Conservation (phyloP, 2,329 filamentous ascomycete species). For the Purpureocillium takamizusanense region DNA sequence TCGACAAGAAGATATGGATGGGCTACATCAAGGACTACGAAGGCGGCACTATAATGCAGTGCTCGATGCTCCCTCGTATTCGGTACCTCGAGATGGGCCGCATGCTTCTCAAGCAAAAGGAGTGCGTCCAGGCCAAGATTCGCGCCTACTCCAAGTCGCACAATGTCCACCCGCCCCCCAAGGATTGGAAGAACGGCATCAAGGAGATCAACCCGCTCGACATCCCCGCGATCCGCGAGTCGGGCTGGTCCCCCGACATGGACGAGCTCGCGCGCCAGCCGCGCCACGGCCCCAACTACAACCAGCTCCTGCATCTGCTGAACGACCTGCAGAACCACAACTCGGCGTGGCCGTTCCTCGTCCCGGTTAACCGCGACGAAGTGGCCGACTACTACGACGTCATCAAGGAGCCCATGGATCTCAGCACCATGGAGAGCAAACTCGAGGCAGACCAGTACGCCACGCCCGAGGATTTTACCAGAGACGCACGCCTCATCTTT, state of each 20-base stretch:
- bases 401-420: slow-evolving; percentile 96
- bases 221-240: slow-evolving; percentile 81
- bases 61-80: slow-evolving; percentile 89
- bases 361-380: slow-evolving; percentile 90
- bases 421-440: slow-evolving; percentile 91
- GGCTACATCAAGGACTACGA: slow-evolving; percentile 99
- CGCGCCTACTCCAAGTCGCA: slow-evolving; percentile 84
- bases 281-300: slow-evolving; percentile 93
- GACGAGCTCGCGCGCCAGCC: slow-evolving; percentile 92
- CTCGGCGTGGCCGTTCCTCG: slow-evolving; percentile 88
- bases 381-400: slow-evolving; percentile 99
- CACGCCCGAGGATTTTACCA: slow-evolving; percentile 85
- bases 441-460: slow-evolving; percentile 89
- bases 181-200: slow-evolving; percentile 72
- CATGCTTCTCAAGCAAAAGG: slow-evolving; percentile 96
- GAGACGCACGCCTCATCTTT: slow-evolving; percentile 81
- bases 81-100: slow-evolving; percentile 87
- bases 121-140: slow-evolving; percentile 90
- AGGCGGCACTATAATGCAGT: slow-evolving; percentile 98
- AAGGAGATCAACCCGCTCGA: slow-evolving; percentile 73
- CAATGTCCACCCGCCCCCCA: slow-evolving; percentile 75
- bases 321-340: slow-evolving; percentile 93
- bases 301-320: slow-evolving; percentile 82
- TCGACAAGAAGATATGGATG: slow-evolving; percentile 91
- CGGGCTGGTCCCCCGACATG: slow-evolving; percentile 96